Evolutionary conservation across 495 filamentous ascomycete species (phyloP).

Genomic region (Neurospora cerealis): DNA sequence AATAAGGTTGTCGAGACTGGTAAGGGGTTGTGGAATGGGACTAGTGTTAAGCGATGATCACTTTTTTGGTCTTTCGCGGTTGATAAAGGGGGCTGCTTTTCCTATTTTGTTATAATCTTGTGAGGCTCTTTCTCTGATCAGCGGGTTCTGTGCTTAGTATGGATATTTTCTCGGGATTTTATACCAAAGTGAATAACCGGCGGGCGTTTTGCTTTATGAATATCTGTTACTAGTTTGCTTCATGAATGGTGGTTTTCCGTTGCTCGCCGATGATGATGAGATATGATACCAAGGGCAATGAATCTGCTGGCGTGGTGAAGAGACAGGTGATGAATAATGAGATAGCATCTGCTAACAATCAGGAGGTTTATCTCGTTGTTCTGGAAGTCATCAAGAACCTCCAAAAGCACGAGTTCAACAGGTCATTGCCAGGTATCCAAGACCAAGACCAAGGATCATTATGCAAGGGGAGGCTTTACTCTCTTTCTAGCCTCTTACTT

Average conservation of each 20-base stretch:
- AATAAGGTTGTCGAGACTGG: slow-evolving; percentile 24
- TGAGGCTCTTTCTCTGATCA: not conserved
- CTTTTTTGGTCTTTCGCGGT: not conserved
- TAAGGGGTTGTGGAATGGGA: slow-evolving; percentile 22
- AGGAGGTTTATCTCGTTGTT: not conserved
- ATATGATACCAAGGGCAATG: too few species aligned
- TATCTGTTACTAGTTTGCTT: not conserved
- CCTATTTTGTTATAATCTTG: not conserved
- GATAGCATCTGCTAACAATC: not conserved
- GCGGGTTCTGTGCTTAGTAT: not conserved
- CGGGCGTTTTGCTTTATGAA: not conserved
- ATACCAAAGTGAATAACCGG: not conserved
- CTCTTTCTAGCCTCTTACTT: not conserved
- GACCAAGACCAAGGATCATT: not conserved
- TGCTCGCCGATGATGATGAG: not conserved
- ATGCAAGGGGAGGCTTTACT: not conserved
- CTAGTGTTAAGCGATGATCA: slow-evolving; percentile 12
- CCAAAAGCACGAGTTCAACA: not conserved
- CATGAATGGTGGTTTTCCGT: not conserved
- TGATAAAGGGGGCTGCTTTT: not conserved
- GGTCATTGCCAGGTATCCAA: not conserved
- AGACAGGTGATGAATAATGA: too few species aligned
- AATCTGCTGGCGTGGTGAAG: too few species aligned
- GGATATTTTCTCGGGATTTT: not conserved
- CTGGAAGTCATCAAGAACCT: not conserved